phyloP scores from a whole-genome alignment of 176 grass and related monocot genomes.

The Themeda triandra region DNA sequence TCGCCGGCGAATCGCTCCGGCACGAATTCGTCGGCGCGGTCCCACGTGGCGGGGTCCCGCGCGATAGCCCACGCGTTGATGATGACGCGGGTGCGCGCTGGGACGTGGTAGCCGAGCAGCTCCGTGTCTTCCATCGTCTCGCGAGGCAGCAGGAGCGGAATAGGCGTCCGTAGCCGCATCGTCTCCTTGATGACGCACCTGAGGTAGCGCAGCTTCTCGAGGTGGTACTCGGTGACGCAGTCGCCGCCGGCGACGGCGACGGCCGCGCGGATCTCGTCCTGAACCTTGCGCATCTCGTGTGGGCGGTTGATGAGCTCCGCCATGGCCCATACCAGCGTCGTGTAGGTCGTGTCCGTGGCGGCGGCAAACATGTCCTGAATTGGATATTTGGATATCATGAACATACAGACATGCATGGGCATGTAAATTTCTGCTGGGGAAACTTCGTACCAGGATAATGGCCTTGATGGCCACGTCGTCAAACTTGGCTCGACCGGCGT shows the following conservation, averaged over 20 bases:
- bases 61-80: conserved; percentile 55
- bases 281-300: conserved; percentile 32
- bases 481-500: neutral
- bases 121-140: conserved; percentile 42
- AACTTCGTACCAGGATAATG: conserved; percentile 29
- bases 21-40: conserved; percentile 41
- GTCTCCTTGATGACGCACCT: conserved; percentile 46
- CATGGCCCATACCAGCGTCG: conserved; percentile 33
- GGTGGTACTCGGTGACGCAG: conserved; percentile 28
- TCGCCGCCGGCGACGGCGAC: neutral
- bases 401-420: too few relatives aligned
- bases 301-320: conserved; percentile 45
- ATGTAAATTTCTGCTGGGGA: too few relatives aligned
- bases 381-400: neutral
- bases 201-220: conserved; percentile 8
- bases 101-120: conserved; percentile 25
- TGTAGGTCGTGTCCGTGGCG: conserved; percentile 26
- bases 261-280: conserved; percentile 48
- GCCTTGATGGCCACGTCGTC: conserved; percentile 34
- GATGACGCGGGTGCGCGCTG: conserved; percentile 23
- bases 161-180: conserved; percentile 46
- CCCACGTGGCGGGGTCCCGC: conserved; percentile 41
- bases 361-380: conserved; percentile 40
- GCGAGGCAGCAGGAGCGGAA: conserved; percentile 38
- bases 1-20: conserved; percentile 38